A percentile compares a stretch with the other conserved stretches of the same genome.
phyloP scores from a whole-genome alignment of 164 flowering plant genomes.

The Vitis riparia region DNA sequence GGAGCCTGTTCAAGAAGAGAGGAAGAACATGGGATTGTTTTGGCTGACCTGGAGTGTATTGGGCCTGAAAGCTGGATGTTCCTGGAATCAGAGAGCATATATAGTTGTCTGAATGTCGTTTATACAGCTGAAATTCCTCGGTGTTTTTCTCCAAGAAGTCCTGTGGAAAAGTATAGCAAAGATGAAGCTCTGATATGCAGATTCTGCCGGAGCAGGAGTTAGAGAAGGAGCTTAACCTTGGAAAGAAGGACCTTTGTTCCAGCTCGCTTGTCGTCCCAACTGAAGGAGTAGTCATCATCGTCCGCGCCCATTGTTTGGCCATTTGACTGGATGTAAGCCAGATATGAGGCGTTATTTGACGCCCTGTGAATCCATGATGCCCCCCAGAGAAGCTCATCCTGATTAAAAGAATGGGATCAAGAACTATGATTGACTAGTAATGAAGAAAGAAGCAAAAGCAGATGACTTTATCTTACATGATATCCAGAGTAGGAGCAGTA shows the following conservation, averaged over 20 bases:
- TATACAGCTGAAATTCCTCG: conserved; percentile 61
- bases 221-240: conserved; percentile 37
- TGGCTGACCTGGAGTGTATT: conserved; percentile 79
- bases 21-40: neutral
- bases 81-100: conserved; percentile 88
- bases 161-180: conserved; percentile 27
- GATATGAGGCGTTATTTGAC: conserved; percentile 49
- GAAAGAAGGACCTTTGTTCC: conserved; percentile 90
- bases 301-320: conserved; percentile 84
- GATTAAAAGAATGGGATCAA: conserved; percentile 1
- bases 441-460: neutral
- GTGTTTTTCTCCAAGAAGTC: conserved; percentile 53
- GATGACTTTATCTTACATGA: conserved; percentile 45
- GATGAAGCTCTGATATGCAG: neutral
- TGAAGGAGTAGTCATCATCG: conserved; percentile 78
- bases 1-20: too few species aligned
- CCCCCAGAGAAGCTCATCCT: conserved; percentile 98
- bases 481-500: conserved; percentile 97
- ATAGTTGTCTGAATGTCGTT: conserved; percentile 83
- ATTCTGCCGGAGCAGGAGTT: neutral
- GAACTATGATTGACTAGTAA: neutral
- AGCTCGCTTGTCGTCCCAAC: conserved; percentile 92
- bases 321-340: conserved; percentile 74
- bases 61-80: conserved; percentile 66
- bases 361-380: conserved; percentile 95